phyloP scores from a whole-genome alignment of 140 eudicot species.

The Senecio squalidus region DNA sequence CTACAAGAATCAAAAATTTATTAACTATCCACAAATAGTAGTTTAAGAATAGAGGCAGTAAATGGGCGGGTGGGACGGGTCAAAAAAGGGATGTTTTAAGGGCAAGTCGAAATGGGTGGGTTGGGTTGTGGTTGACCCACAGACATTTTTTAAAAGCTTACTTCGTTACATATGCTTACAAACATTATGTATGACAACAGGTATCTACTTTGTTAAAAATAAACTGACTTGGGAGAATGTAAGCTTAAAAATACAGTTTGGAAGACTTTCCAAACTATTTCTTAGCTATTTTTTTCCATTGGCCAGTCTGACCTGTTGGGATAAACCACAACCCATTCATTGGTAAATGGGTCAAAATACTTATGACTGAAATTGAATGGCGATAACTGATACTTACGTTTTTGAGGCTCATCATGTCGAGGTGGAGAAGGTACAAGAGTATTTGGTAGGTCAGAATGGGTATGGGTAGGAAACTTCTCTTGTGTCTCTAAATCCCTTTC shows the following conservation, averaged over 20 bases:
- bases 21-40: slow-evolving; percentile 6
- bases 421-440: slow-evolving; percentile 67
- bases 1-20: slow-evolving; percentile 32
- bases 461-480: slow-evolving; percentile 31
- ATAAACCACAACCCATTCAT: slow-evolving; percentile 3
- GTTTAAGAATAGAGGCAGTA: not conserved
- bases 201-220: not conserved
- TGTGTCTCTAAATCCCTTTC: slow-evolving; percentile 65
- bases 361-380: not conserved
- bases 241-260: not conserved
- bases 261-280: not conserved
- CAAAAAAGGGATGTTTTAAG: not conserved
- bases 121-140: slow-evolving; percentile 4
- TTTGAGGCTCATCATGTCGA: slow-evolving; percentile 35
- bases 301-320: not conserved
- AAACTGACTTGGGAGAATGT: not conserved
- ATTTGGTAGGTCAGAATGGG: slow-evolving; percentile 43
- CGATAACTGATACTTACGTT: slow-evolving; percentile 34
- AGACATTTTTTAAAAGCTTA: not conserved
- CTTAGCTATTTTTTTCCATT: not conserved
- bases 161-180: too few relatives aligned
- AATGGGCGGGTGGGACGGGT: too few relatives aligned
- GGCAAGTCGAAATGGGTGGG: not conserved
- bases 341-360: not conserved
- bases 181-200: not conserved